Conservation (phyloP, 228 moss, liverwort and hornwort species). For the Sphagnum fallax region DNA sequence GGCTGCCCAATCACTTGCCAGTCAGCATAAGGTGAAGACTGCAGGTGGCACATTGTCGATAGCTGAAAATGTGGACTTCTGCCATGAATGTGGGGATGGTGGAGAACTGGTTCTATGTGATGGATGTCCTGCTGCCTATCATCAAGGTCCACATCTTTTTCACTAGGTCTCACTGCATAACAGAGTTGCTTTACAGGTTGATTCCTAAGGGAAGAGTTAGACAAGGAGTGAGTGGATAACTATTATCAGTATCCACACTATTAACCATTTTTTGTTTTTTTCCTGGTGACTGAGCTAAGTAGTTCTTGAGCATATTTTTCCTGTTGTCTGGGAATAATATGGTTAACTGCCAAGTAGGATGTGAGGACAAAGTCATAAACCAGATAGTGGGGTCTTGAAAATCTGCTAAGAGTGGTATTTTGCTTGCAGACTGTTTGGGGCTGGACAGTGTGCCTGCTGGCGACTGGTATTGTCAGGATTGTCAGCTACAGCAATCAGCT, state of each 20-base stretch:
- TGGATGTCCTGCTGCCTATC: constrained; percentile 84
- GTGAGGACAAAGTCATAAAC: no score
- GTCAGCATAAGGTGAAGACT: constrained; percentile 46
- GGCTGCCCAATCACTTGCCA: constrained; percentile 71
- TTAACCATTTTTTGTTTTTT: no score
- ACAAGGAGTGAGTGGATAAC: no score
- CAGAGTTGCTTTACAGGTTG: no score
- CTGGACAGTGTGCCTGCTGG: constrained; percentile 40
- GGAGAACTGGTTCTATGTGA: constrained; percentile 83
- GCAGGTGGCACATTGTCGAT: constrained; percentile 28
- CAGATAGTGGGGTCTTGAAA: not conserved
- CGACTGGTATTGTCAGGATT: constrained; percentile 72
- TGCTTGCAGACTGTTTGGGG: constrained; percentile 77
- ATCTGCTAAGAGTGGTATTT: not conserved
- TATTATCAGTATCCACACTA: no score
- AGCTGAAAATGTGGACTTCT: constrained; percentile 84
- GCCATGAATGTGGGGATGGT: constrained; percentile 87
- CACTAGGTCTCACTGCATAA: not conserved
- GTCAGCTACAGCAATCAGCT: constrained; percentile 58
- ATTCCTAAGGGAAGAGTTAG: no score
- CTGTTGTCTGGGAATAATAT: no score
- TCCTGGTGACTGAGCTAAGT: no score
- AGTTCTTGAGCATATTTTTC: no score
- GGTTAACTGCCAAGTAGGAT: no score
- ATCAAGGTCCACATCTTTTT: constrained; percentile 54